Percentiles rank a stretch among this genome's conserved stretches.
phyloP scores from a whole-genome alignment of 2,329 filamentous ascomycete genomes.

The Tolypocladium tundrense region DNA sequence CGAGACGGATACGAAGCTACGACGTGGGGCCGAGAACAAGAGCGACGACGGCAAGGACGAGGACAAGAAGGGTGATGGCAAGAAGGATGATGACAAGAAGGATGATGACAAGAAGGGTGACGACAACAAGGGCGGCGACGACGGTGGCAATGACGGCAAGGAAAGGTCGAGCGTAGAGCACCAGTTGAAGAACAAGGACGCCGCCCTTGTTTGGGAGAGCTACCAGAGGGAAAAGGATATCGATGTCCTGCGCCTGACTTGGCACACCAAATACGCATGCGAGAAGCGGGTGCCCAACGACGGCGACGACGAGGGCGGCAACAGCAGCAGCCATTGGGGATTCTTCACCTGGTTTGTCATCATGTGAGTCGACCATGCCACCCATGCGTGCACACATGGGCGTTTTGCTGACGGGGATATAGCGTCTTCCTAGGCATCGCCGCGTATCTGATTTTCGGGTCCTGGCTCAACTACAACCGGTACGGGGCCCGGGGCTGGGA shows the following conservation, averaged over 20 bases:
- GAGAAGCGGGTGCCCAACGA: conserved; percentile 41
- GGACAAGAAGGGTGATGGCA: conserved; percentile 18
- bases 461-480: conserved; percentile 97
- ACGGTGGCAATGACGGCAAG: conserved; percentile 25
- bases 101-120: conserved; percentile 20
- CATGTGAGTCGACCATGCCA: conserved; percentile 50
- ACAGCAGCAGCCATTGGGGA: conserved; percentile 60
- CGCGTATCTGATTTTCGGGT: conserved; percentile 91
- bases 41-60: conserved; percentile 14
- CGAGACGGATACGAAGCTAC: conserved; percentile 6
- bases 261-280: conserved; percentile 83
- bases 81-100: conserved; percentile 9
- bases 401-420: conserved; percentile 1
- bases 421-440: conserved; percentile 79
- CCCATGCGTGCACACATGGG: no score
- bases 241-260: conserved; percentile 62
- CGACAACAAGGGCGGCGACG: conserved; percentile 28
- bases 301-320: conserved; percentile 30
- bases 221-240: conserved; percentile 53
- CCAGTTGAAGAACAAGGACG: conserved; percentile 43
- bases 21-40: conserved; percentile 13
- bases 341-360: conserved; percentile 97
- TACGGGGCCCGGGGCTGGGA: conserved; percentile 95
- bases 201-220: conserved; percentile 65
- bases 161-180: conserved; percentile 33